Conservation (phyloP, 371 early-diverging fungal species). For the Mucor racemosus region DNA sequence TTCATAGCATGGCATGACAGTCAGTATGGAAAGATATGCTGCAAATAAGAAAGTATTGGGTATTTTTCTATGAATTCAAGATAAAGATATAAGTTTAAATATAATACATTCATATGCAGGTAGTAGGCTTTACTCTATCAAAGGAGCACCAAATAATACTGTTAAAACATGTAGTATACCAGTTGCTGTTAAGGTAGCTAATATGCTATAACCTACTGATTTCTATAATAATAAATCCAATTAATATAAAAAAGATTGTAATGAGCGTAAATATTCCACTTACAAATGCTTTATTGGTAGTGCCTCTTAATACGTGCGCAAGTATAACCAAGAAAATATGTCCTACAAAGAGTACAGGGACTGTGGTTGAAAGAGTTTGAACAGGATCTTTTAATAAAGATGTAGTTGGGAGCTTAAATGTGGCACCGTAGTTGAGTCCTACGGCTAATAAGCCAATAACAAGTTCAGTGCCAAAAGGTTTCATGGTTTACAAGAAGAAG, state of each 20-base stretch:
- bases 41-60: constrained; percentile 48
- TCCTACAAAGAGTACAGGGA: constrained; percentile 41
- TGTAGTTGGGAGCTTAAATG: constrained; percentile 41
- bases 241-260: not conserved
- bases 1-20: constrained; percentile 41
- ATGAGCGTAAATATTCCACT: not conserved
- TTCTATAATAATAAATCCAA: constrained; percentile 13
- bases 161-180: constrained; percentile 38
- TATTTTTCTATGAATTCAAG: constrained; percentile 30
- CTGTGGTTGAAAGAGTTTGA: constrained; percentile 36
- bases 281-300: constrained; percentile 16
- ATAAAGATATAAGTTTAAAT: not conserved
- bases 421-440: constrained; percentile 40
- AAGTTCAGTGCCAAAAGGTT: constrained; percentile 23
- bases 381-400: constrained; percentile 47
- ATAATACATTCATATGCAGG: not conserved
- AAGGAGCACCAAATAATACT: constrained; percentile 50
- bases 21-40: constrained; percentile 46
- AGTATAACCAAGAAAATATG: constrained; percentile 33
- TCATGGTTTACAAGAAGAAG: constrained; percentile 10
- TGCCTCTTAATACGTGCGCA: constrained; percentile 23
- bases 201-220: constrained; percentile 33
- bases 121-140: constrained; percentile 35
- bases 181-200: constrained; percentile 25
- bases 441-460: constrained; percentile 24